Conservation (phyloP, 176 grass and related monocot genomes). For the Aegilops speltoides region DNA sequence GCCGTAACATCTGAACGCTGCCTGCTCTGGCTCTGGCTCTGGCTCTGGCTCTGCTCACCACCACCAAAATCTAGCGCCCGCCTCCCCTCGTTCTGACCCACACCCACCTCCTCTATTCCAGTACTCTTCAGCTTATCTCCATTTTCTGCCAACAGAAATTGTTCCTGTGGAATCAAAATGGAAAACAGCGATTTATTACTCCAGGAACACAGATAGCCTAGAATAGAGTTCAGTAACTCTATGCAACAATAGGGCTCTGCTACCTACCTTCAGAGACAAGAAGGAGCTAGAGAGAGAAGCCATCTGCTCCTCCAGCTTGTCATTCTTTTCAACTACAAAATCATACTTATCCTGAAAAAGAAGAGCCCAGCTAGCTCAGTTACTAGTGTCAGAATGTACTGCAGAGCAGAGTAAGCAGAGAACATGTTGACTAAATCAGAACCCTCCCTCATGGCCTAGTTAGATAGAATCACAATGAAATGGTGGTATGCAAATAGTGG, state of each 20-base stretch:
- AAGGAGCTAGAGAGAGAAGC: constrained; percentile 46
- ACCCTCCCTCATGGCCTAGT: too few species aligned
- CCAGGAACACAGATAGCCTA: background rate
- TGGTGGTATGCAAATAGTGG: background rate
- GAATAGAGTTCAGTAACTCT: background rate
- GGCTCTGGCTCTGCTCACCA: background rate
- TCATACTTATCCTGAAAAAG: constrained; percentile 57
- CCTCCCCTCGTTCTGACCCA: background rate
- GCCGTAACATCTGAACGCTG: constrained; percentile 1
- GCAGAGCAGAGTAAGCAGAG: background rate
- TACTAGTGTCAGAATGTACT: background rate
- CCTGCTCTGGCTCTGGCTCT: background rate
- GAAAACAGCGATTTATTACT: background rate
- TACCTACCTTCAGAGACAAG: constrained; percentile 52
- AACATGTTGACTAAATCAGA: background rate
- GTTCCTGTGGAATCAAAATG: constrained; percentile 44
- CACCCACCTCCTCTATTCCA: constrained; percentile 11
- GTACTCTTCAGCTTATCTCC: constrained; percentile 27
- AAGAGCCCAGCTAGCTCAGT: background rate
- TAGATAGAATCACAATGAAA: background rate
- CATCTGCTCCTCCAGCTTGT: constrained; percentile 58
- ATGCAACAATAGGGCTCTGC: constrained; percentile 7
- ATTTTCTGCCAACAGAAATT: constrained; percentile 39
- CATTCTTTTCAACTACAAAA: constrained; percentile 40
- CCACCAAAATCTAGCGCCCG: constrained; percentile 5